These are phyloP conservation scores for Russula brevipes DNA, from an alignment of 768 basidiomycete species.

Conservation along the genomic window DNA sequence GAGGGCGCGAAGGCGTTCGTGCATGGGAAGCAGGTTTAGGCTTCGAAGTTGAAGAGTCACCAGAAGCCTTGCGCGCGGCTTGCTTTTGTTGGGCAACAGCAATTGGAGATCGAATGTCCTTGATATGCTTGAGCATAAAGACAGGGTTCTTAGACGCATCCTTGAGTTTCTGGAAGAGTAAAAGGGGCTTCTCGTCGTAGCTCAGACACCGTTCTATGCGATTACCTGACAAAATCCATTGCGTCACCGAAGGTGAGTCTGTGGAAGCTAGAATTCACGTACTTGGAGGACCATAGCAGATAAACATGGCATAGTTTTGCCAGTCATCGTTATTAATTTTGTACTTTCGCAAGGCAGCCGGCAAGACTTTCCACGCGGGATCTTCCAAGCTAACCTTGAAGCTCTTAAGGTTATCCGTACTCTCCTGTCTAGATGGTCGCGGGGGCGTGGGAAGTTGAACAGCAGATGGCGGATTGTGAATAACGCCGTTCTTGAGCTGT, in stretches of 20 bases:
- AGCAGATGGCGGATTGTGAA: constrained; percentile 9
- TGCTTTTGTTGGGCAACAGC: constrained; percentile 96
- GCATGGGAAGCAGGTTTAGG: constrained; percentile 34
- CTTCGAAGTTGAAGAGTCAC: constrained; percentile 27
- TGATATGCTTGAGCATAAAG: constrained; percentile 97
- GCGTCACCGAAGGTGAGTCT: background rate
- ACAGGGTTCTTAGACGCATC: constrained; percentile 97
- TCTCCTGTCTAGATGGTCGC: constrained; percentile 55
- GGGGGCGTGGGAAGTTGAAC: constrained; percentile 34
- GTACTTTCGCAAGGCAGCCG: constrained; percentile 97
- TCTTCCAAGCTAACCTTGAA: constrained; percentile 98
- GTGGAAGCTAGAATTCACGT: constrained; percentile 17
- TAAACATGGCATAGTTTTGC: constrained; percentile 99
- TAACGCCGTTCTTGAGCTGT: constrained; percentile 12
- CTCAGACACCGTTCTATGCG: constrained; percentile 90
- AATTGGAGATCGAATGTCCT: constrained; percentile 95
- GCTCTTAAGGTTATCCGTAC: constrained; percentile 73
- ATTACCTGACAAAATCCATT: constrained; percentile 41
- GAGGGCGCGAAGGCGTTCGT: constrained; percentile 46
- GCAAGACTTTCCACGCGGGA: constrained; percentile 97
- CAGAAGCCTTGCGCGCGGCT: constrained; percentile 74
- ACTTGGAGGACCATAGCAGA: constrained; percentile 94
- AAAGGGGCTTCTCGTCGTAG: constrained; percentile 95
- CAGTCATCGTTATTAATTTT: constrained; percentile 98
- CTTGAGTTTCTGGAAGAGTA: constrained; percentile 96